These are phyloP conservation scores for Nemania sp. DNA, from an alignment of 2,329 filamentous ascomycete genomes.

Conservation along the genomic window DNA sequence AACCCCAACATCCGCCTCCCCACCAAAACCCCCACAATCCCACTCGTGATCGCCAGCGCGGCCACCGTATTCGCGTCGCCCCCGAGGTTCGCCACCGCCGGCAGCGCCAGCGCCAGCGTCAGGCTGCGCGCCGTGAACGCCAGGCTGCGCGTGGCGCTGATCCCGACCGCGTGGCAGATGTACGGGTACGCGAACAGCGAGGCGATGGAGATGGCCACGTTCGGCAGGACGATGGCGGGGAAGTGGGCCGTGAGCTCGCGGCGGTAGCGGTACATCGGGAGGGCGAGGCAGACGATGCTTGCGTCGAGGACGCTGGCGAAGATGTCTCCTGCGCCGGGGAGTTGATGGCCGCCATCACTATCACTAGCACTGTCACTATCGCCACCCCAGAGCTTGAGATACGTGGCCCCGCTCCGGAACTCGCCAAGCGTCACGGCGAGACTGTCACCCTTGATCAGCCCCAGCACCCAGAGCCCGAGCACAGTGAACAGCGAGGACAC, in stretches of 20 bases:
- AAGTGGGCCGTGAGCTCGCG: conserved; percentile 67
- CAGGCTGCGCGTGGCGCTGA: conserved; percentile 63
- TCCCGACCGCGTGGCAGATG: conserved; percentile 66
- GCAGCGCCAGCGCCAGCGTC: conserved; percentile 70
- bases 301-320: conserved; percentile 67
- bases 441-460: conserved; percentile 56
- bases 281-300: conserved; percentile 67
- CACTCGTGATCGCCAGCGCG: conserved; percentile 69
- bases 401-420: conserved; percentile 66
- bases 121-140: conserved; percentile 68
- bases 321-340: conserved; percentile 68
- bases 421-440: conserved; percentile 57
- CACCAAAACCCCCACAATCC: conserved; percentile 69
- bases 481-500: conserved; percentile 66
- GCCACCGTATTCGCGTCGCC: conserved; percentile 68
- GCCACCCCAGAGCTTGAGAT: conserved; percentile 66
- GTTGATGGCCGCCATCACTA: conserved; percentile 45
- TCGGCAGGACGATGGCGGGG: conserved; percentile 65
- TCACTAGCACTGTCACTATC: too few relatives aligned
- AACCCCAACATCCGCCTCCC: conserved; percentile 61
- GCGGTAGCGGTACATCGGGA: conserved; percentile 72
- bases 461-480: conserved; percentile 65
- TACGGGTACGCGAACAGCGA: conserved; percentile 70
- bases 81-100: conserved; percentile 66
- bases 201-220: conserved; percentile 62